These are phyloP conservation scores for Cyberlindnera galapagoensis DNA, from an alignment of 805 yeast species.

Conservation along the genomic window DNA sequence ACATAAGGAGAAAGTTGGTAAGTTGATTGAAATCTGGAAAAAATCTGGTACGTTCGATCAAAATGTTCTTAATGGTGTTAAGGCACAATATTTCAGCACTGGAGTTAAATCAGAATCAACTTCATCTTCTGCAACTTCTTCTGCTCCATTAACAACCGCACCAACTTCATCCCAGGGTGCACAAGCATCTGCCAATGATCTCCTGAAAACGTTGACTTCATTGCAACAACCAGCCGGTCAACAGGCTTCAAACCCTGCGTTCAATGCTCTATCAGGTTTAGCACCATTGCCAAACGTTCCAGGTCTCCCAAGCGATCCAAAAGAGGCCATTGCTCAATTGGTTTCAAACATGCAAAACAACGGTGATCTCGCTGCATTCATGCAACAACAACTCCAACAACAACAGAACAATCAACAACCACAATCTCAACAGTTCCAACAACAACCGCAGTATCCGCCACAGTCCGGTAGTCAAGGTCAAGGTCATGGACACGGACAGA, in stretches of 20 bases:
- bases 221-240: constrained; percentile 23
- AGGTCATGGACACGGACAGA: not conserved
- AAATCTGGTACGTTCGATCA: constrained; percentile 71
- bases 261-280: constrained; percentile 21
- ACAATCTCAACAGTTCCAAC: constrained; percentile 7
- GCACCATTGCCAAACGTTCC: constrained; percentile 11
- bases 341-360: constrained; percentile 11
- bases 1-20: constrained; percentile 68
- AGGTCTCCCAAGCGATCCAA: constrained; percentile 28
- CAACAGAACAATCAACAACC: constrained; percentile 9
- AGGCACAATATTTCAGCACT: constrained; percentile 46
- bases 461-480: not conserved
- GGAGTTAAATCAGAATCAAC: constrained; percentile 9
- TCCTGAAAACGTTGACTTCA: constrained; percentile 64
- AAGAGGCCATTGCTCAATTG: constrained; percentile 35
- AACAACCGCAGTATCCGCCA: not conserved
- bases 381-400: constrained; percentile 14
- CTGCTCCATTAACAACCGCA: not conserved
- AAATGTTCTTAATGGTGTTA: constrained; percentile 46
- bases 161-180: constrained; percentile 20
- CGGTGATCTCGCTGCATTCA: constrained; percentile 22
- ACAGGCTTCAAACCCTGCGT: constrained; percentile 7
- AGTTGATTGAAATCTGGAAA: constrained; percentile 90
- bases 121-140: too few species aligned
- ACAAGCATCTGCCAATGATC: constrained; percentile 40